phyloP scores from a whole-genome alignment of 176 grass and related monocot genomes.

The Aegilops speltoides region DNA sequence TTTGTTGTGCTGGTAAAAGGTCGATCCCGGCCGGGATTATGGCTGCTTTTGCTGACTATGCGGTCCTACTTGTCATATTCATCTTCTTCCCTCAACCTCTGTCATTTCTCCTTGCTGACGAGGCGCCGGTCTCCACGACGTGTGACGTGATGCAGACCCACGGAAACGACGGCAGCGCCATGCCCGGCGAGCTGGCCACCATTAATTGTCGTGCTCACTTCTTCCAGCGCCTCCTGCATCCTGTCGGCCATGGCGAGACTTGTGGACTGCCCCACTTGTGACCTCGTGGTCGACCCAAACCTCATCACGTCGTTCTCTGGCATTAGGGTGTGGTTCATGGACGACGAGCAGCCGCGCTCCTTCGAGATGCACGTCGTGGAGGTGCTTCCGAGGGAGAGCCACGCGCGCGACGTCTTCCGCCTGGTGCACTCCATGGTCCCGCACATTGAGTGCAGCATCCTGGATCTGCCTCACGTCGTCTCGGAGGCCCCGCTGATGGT shows the following conservation, averaged over 20 bases:
- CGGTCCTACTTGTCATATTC: no score
- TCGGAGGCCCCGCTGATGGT: not conserved
- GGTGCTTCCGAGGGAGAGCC: slow-evolving; percentile 16
- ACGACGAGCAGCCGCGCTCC: not conserved
- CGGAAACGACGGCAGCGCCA: not conserved
- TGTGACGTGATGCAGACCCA: not conserved
- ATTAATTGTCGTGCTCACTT: not conserved
- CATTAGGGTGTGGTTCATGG: slow-evolving; percentile 18
- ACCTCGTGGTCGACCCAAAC: not conserved
- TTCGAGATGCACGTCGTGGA: slow-evolving; percentile 24
- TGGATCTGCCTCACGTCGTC: slow-evolving; percentile 38
- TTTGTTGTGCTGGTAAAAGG: no score
- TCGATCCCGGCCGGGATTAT: no score
- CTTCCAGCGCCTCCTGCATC: not conserved
- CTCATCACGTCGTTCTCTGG: not conserved
- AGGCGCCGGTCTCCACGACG: no score
- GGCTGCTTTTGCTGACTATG: no score
- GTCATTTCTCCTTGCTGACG: no score
- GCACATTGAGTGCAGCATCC: slow-evolving; percentile 29
- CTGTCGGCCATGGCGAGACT: not conserved
- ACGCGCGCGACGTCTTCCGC: not conserved
- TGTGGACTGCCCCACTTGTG: not conserved
- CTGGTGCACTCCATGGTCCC: slow-evolving; percentile 23
- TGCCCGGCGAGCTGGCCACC: not conserved
- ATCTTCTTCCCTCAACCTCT: no score